Base-by-base conservation (phyloP, 495 filamentous ascomycete genomes). In the Immersiella caudata region DNA sequence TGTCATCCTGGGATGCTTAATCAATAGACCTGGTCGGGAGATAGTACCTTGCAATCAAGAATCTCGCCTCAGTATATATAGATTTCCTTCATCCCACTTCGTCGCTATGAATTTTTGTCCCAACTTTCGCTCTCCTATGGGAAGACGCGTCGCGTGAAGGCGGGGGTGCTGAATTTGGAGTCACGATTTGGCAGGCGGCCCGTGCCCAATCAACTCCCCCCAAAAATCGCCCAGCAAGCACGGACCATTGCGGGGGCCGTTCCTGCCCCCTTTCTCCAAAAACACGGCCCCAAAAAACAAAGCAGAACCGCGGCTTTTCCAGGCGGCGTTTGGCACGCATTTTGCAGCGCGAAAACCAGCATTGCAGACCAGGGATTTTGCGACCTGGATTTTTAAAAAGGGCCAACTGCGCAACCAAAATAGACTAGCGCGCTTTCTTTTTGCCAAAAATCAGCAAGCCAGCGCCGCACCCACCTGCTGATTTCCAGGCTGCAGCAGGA, bases 371-470 rank as follows among this genome's bases (percentile, higher is more conserved):
- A 26, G 21, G 52, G 20, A 24, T 55, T 55, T 55, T 55, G 52
- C 52, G 9, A 59, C 9, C 2, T 14, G 14, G 6, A 26, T 18
- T 27, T 58, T 27, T 33, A 59, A 59, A 33, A 27, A 59, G 56
- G 56, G 8, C 21, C 56, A n/a, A n/a, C 22, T 33, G 5, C 11
- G 40, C 40, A 46, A 46, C 74, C 25, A 71, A 74, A 71, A 29
- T 21, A 66, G 74, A 74, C 64, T 76, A 76, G 74, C 74, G 73
- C 65, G 60, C 35, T 55, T 63, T 46, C n/a, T 54, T 52, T 46
- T 54, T 14, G 2, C 26, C 68, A 40, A 62, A 67, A 74, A 67
- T 71, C 69, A 68, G 64, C 58, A n/a, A n/a, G n/a, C n/a, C n/a
- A 24, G 56, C 56, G 29, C 9, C 55, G 35, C 64, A 51, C 64